Evolutionary conservation across 768 basidiomycete genomes (phyloP).

Genomic region (Rhizopogon vesiculosus): DNA sequence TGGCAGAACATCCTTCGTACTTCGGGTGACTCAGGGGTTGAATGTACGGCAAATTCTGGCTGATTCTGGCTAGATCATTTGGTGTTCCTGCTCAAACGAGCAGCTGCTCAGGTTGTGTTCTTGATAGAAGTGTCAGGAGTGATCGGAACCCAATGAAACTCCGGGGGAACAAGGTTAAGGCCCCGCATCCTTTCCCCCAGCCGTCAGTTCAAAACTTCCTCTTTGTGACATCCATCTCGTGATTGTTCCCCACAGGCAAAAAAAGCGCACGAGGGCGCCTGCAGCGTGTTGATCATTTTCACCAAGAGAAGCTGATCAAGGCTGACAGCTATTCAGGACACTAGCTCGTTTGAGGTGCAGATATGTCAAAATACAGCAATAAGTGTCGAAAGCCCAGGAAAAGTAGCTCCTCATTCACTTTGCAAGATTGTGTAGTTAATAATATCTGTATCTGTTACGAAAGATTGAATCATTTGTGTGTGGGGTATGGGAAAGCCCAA

Average conservation of each 20-base stretch:
- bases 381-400: no score
- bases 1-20: neutral
- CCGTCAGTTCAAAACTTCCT: neutral
- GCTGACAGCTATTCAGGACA: neutral
- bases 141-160: neutral
- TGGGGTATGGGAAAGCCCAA: neutral
- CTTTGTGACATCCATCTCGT: neutral
- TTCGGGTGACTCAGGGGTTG: neutral
- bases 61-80: neutral
- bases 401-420: neutral
- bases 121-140: neutral
- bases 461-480: neutral
- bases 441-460: neutral
- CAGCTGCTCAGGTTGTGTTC: neutral
- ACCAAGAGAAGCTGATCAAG: neutral
- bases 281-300: neutral
- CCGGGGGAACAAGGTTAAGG: neutral
- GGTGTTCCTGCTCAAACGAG: neutral
- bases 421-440: neutral
- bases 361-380: neutral
- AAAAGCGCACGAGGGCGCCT: neutral
- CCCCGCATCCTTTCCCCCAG: neutral
- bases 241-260: conserved; percentile 1
- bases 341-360: neutral
- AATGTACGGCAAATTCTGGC: neutral